Conservation (phyloP, 805 yeast species). For the Pichia pseudocactophila region DNA sequence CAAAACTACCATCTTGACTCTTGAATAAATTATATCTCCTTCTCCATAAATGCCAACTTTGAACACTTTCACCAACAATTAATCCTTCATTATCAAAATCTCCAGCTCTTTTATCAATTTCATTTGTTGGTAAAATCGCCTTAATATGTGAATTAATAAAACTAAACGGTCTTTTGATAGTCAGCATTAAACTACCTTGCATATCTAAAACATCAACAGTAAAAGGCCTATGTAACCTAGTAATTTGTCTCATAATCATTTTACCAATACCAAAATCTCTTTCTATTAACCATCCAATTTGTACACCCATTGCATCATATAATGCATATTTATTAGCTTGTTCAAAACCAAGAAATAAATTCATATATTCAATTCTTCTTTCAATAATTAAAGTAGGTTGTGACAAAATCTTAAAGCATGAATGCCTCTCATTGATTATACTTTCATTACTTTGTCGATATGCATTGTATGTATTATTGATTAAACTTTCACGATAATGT, state of each 20-base stretch:
- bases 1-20: constrained; percentile 33
- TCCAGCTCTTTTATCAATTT: constrained; percentile 16
- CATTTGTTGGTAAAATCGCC: constrained; percentile 48
- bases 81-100: constrained; percentile 34
- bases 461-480: constrained; percentile 3
- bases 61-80: constrained; percentile 77
- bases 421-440: constrained; percentile 46
- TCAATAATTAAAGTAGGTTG: constrained; percentile 86
- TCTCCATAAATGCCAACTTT: constrained; percentile 94
- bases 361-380: constrained; percentile 82
- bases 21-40: constrained; percentile 75
- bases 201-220: constrained; percentile 62
- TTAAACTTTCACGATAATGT: not conserved
- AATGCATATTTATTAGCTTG: constrained; percentile 78
- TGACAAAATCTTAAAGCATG: constrained; percentile 50
- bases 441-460: constrained; percentile 29
- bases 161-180: constrained; percentile 75
- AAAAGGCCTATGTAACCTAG: constrained; percentile 81
- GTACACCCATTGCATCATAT: constrained; percentile 63
- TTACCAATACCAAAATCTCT: constrained; percentile 63
- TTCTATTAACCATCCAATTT: constrained; percentile 75
- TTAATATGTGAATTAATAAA: constrained; percentile 84
- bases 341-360: constrained; percentile 79
- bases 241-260: constrained; percentile 73
- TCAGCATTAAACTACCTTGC: constrained; percentile 49